Base-by-base conservation (phyloP, 73 alveolate genomes). In the Blepharisma japonicum region DNA sequence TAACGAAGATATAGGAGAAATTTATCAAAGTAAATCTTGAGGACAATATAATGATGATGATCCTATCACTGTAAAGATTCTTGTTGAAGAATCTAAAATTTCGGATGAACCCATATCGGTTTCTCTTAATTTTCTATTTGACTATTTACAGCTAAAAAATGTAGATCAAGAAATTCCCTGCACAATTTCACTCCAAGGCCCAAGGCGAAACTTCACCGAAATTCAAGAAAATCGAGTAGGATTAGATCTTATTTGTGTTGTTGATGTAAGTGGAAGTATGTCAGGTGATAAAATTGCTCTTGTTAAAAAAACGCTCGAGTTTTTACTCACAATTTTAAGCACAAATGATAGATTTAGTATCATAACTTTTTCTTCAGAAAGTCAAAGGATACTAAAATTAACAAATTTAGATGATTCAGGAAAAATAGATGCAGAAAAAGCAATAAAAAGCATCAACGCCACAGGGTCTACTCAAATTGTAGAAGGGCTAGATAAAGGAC, bases 211-310 rank as follows among this genome's bases (percentile, higher is more conserved):
- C n/a, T n/a, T n/a, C n/a, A n/a, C n/a, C n/a, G n/a, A n/a, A n/a
- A n/a, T n/a, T n/a, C n/a, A n/a, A n/a, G n/a, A n/a, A n/a, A n/a
- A n/a, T n/a, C n/a, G n/a, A n/a, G n/a, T n/a, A n/a, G n/a, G n/a
- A n/a, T n/a, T 87, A n/a, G 94, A 87, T 84, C 79, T 87, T 83
- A 83, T 87, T 70, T 87, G 94, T 71, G 86, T 87, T 7, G 89
- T 87, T 27, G 94, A 87, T 80, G 56, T 83, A 42, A 84, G 92
- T 49, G 94, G 92, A 8, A 83, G 91, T 55, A 87, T 87, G 94
- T 78, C 68, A 77, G 89, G 85, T 20, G 61, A 85, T 72, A 87
- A 87, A 84, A 84, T n/a, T n/a, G n/a, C n/a, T n/a, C n/a, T n/a
- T n/a, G n/a, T n/a, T n/a, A n/a, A n/a, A 61, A 54, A 66, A 48